Evolutionary conservation across 1,284 basidiomycete species (phyloP).

Genomic region (Moesziomyces aphidis): DNA sequence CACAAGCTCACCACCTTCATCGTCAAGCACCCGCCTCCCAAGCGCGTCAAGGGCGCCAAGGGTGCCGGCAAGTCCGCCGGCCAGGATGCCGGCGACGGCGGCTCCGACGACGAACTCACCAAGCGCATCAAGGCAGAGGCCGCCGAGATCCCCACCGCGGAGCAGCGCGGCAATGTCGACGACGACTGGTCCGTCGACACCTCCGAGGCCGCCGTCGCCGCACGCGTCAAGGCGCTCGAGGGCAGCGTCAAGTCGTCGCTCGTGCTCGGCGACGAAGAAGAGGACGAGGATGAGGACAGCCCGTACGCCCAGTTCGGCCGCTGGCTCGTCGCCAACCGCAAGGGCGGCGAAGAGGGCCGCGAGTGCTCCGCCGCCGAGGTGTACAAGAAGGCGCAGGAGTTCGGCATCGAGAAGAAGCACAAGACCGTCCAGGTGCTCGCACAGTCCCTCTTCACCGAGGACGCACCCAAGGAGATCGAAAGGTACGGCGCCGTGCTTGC

Average conservation of each 20-base stretch:
- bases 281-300: constrained; percentile 71
- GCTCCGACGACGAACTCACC: constrained; percentile 70
- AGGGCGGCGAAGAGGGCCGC: constrained; percentile 67
- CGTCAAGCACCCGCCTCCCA: constrained; percentile 91
- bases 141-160: constrained; percentile 68
- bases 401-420: constrained; percentile 96
- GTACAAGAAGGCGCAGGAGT: constrained; percentile 88
- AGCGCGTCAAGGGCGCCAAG: constrained; percentile 70
- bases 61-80: constrained; percentile 71
- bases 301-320: constrained; percentile 85
- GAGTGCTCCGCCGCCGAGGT: constrained; percentile 73
- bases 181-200: constrained; percentile 92
- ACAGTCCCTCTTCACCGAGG: constrained; percentile 85
- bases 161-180: constrained; percentile 70
- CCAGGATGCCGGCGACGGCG: constrained; percentile 71
- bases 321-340: constrained; percentile 86
- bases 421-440: constrained; percentile 87
- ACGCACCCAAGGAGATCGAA: constrained; percentile 80
- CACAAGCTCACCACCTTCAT: constrained; percentile 98
- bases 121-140: constrained; percentile 72
- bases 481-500: constrained; percentile 81
- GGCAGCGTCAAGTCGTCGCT: constrained; percentile 74
- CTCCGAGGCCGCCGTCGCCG: constrained; percentile 88
- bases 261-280: constrained; percentile 75
- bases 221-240: constrained; percentile 83